A percentile compares a stretch with the other conserved stretches of the same genome.
Evolutionary conservation across 1,139 yeast genomes (phyloP).

Genomic region (Meyerozyma elateridarum): DNA sequence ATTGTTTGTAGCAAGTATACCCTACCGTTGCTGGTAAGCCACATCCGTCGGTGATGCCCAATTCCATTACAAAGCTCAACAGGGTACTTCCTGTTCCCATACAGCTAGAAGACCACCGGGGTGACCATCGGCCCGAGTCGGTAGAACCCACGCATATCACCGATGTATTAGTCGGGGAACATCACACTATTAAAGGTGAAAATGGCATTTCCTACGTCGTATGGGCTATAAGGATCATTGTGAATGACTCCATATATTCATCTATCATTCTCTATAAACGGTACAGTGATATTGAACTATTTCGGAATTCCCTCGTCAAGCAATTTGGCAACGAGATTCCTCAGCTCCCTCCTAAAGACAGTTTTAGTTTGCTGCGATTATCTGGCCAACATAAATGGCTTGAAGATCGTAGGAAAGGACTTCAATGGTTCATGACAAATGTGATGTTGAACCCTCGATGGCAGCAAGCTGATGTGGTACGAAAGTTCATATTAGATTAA

Average conservation of each 20-base stretch:
- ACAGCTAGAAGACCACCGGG: slow-evolving; percentile 26
- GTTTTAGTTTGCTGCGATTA: slow-evolving; percentile 42
- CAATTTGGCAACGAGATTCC: slow-evolving; percentile 49
- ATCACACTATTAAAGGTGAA: slow-evolving; percentile 36
- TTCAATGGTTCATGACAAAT: slow-evolving; percentile 70
- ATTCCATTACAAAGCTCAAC: slow-evolving; percentile 23
- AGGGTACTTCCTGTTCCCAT: slow-evolving; percentile 37
- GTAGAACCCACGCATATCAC: slow-evolving; percentile 25
- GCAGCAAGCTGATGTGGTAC: slow-evolving; percentile 43
- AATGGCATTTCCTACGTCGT: slow-evolving; percentile 38
- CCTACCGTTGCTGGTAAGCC: not conserved
- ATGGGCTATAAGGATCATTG: slow-evolving; percentile 45
- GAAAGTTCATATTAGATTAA: slow-evolving; percentile 37
- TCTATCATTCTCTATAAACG: slow-evolving; percentile 49
- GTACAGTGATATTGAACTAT: slow-evolving; percentile 57
- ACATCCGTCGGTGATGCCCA: not conserved
- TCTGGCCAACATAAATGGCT: slow-evolving; percentile 47
- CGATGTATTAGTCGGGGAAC: slow-evolving; percentile 36
- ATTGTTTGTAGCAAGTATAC: not conserved
- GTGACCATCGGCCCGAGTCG: slow-evolving; percentile 25
- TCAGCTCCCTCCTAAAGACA: slow-evolving; percentile 60
- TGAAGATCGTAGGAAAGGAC: slow-evolving; percentile 57
- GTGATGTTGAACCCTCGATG: slow-evolving; percentile 62
- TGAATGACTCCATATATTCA: slow-evolving; percentile 41
- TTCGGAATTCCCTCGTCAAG: slow-evolving; percentile 38